Evolutionary conservation across 371 early-diverging fungal species (phyloP).

Genomic region (Funneliformis caledonium): DNA sequence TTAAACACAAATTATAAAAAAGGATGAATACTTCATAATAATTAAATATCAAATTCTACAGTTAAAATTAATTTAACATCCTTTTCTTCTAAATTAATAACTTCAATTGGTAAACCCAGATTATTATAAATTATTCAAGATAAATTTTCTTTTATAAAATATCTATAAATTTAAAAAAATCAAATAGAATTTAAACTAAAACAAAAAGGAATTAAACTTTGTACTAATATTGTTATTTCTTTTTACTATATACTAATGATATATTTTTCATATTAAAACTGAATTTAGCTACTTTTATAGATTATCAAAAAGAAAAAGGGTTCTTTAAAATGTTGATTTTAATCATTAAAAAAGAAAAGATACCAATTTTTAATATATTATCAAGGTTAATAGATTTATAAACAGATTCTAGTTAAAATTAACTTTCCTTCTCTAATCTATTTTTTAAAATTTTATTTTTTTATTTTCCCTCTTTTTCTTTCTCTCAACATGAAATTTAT

Average conservation of each 20-base stretch:
- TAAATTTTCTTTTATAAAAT: constrained; percentile 63
- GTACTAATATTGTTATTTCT: constrained; percentile 62
- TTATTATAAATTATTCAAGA: constrained; percentile 69
- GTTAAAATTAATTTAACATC: constrained; percentile 55
- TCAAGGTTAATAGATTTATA: too few relatives aligned
- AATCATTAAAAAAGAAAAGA: too few relatives aligned
- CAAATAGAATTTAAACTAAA: background rate
- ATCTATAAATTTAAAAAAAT: constrained; percentile 48
- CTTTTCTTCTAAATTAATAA: constrained; percentile 56
- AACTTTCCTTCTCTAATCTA: too few relatives aligned
- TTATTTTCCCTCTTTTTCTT: too few relatives aligned
- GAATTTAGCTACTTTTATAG: constrained; percentile 59
- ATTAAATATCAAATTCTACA: constrained; percentile 66
- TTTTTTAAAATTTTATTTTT: too few relatives aligned
- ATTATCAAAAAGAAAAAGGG: too few relatives aligned
- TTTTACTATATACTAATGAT: constrained; percentile 58
- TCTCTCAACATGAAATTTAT: too few relatives aligned
- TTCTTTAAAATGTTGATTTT: too few relatives aligned
- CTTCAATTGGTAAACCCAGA: constrained; percentile 57
- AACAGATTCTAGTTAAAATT: too few relatives aligned
- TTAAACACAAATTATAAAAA: too few relatives aligned
- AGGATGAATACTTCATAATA: background rate
- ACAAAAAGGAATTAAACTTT: constrained; percentile 49
- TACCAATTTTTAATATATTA: too few relatives aligned
- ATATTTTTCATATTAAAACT: constrained; percentile 60